Conservation (phyloP, 2,329 filamentous ascomycete species). For the Alternaria ventricosa region DNA sequence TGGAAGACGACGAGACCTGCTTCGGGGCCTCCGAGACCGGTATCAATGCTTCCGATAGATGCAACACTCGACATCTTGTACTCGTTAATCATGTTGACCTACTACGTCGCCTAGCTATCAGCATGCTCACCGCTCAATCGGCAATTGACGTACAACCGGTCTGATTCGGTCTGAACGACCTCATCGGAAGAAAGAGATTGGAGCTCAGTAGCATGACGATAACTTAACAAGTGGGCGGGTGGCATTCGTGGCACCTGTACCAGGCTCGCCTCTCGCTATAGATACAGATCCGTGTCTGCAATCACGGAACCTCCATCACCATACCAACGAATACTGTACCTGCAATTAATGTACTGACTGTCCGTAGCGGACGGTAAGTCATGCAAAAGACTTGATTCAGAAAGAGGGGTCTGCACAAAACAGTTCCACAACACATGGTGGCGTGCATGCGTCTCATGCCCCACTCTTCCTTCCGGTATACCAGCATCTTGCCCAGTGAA, state of each 20-base stretch:
- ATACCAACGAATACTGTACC: not conserved
- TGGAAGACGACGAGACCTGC: not conserved
- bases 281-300: conserved; percentile 13
- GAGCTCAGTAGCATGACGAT: conserved; percentile 31
- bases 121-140: conserved; percentile 8
- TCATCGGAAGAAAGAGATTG: conserved; percentile 14
- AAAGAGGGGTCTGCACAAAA: conserved; percentile 13
- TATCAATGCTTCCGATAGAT: not conserved
- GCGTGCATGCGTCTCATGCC: conserved; percentile 8
- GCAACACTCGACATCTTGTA: not conserved
- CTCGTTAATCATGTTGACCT: not conserved
- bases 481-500: not conserved
- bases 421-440: conserved; percentile 16
- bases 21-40: not conserved
- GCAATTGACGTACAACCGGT: conserved; percentile 12
- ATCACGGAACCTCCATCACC: conserved; percentile 1
- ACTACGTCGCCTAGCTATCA: conserved; percentile 9
- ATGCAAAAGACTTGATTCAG: conserved; percentile 14
- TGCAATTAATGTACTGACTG: not conserved
- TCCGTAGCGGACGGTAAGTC: conserved; percentile 2
- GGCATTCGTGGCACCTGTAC: conserved; percentile 34
- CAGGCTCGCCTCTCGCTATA: conserved; percentile 20
- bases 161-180: conserved; percentile 12
- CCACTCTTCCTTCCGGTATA: conserved; percentile 7
- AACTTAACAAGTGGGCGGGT: conserved; percentile 30